These are phyloP conservation scores for Parathielavia hyrcaniae DNA, from an alignment of 495 filamentous ascomycete genomes.

Conservation along the genomic window DNA sequence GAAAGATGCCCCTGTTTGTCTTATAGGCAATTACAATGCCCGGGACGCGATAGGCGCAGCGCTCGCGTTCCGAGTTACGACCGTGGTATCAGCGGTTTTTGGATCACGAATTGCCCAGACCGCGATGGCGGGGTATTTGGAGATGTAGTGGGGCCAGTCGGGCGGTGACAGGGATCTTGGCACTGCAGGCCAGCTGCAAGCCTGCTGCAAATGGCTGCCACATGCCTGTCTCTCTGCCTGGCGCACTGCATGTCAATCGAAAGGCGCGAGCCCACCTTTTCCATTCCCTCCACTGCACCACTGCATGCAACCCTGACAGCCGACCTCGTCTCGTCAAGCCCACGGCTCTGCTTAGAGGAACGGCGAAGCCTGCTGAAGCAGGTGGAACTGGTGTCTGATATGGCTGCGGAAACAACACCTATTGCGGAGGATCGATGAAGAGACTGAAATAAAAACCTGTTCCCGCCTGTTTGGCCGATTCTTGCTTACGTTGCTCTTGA, in stretches of 20 bases:
- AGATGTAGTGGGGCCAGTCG: constrained; percentile 4
- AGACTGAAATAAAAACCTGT: constrained; percentile 20
- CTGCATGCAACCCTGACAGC: constrained; percentile 10
- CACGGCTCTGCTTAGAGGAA: constrained; percentile 23
- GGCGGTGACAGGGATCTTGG: constrained; percentile 18
- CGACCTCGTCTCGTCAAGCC: constrained; percentile 12
- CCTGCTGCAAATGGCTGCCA: background rate
- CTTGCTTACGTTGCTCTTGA: constrained; percentile 6
- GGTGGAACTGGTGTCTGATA: constrained; percentile 16
- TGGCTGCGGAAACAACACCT: constrained; percentile 1
- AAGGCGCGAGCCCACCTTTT: constrained; percentile 29
- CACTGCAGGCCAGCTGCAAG: constrained; percentile 6
- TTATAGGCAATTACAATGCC: constrained; percentile 5
- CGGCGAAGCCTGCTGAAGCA: constrained; percentile 23
- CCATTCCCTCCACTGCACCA: too few species aligned
- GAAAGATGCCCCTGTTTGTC: background rate
- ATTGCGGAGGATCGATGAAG: constrained; percentile 4
- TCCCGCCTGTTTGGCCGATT: constrained; percentile 7
- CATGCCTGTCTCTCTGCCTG: background rate
- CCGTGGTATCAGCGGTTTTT: background rate
- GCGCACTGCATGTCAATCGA: constrained; percentile 31
- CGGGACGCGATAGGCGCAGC: background rate
- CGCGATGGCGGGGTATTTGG: constrained; percentile 12
- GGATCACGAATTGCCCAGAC: constrained; percentile 5
- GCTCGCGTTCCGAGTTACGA: too few species aligned